These are phyloP conservation scores for Limtongia smithiae DNA, from an alignment of 805 yeast species.

Conservation along the genomic window DNA sequence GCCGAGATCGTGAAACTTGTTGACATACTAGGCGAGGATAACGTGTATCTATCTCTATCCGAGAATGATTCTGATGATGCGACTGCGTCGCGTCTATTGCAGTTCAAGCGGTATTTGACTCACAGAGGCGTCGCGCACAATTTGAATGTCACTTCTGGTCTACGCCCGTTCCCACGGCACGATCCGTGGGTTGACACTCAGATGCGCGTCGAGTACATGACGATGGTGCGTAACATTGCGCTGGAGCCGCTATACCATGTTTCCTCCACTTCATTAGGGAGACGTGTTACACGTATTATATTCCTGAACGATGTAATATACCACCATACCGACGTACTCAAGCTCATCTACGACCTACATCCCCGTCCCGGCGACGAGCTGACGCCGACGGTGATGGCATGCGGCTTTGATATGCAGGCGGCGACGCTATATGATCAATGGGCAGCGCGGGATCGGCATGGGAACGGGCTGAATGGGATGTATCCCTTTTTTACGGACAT, in stretches of 20 bases:
- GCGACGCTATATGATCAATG: conserved; percentile 24
- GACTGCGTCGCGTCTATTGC: conserved; percentile 17
- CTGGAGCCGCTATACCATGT: conserved; percentile 13
- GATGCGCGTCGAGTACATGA: conserved; percentile 19
- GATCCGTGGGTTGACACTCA: conserved; percentile 23
- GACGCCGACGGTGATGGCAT: conserved; percentile 19
- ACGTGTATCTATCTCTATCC: conserved; percentile 18
- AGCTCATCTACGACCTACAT: conserved; percentile 6
- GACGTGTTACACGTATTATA: conserved; percentile 7
- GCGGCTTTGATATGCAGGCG: conserved; percentile 18
- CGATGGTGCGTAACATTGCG: conserved; percentile 20
- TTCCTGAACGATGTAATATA: conserved; percentile 22
- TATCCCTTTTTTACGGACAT: conserved; percentile 11
- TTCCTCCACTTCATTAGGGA: conserved; percentile 7
- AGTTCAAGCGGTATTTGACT: conserved; percentile 13
- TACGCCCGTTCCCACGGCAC: conserved; percentile 18
- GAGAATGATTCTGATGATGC: conserved; percentile 24
- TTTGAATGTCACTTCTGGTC: conserved; percentile 12
- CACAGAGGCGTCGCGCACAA: conserved; percentile 11
- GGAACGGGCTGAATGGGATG: conserved; percentile 14
- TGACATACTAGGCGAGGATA: conserved; percentile 18
- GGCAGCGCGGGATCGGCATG: conserved; percentile 21
- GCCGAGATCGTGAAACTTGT: conserved; percentile 12
- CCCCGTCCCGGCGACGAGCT: not conserved
- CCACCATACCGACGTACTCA: conserved; percentile 18